Evolutionary conservation across 495 filamentous ascomycete genomes (phyloP).

Genomic region (Xylaria telfairii): DNA sequence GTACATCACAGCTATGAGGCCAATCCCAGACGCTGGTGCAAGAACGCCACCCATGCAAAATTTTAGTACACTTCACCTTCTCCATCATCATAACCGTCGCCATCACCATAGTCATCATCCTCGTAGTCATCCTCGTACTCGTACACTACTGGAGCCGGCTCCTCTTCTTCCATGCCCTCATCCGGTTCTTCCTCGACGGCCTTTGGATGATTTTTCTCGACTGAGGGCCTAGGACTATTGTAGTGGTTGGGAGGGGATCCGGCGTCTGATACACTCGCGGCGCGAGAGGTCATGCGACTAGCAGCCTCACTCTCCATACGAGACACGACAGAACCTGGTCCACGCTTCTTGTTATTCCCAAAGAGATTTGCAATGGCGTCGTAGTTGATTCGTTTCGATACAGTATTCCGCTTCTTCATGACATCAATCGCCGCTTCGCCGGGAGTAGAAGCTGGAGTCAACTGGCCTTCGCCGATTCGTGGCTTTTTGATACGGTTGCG

Average conservation of each 20-base stretch:
- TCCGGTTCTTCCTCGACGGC: constrained; percentile 29
- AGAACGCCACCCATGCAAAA: constrained; percentile 15
- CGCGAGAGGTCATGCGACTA: constrained; percentile 33
- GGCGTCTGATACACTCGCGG: constrained; percentile 31
- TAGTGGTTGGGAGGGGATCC: constrained; percentile 8
- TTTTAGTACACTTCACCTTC: constrained; percentile 26
- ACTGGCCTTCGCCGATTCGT: constrained; percentile 64
- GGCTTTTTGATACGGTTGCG: constrained; percentile 59
- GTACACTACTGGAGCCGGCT: constrained; percentile 24
- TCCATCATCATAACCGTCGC: constrained; percentile 32
- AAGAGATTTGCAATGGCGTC: constrained; percentile 64
- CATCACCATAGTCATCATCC: constrained; percentile 42
- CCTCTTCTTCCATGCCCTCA: constrained; percentile 33
- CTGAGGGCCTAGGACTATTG: constrained; percentile 14
- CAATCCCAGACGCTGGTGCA: neutral
- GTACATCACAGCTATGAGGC: neutral
- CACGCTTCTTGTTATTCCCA: constrained; percentile 42
- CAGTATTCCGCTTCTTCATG: constrained; percentile 68
- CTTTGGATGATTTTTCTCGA: constrained; percentile 18
- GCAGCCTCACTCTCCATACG: constrained; percentile 33
- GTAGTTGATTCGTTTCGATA: constrained; percentile 86
- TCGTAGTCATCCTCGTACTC: constrained; percentile 37
- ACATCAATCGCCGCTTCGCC: constrained; percentile 77
- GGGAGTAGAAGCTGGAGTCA: constrained; percentile 61
- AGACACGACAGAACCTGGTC: constrained; percentile 45